phyloP scores from a whole-genome alignment of 1,139 yeast species.

The Kluyveromyces sp. region DNA sequence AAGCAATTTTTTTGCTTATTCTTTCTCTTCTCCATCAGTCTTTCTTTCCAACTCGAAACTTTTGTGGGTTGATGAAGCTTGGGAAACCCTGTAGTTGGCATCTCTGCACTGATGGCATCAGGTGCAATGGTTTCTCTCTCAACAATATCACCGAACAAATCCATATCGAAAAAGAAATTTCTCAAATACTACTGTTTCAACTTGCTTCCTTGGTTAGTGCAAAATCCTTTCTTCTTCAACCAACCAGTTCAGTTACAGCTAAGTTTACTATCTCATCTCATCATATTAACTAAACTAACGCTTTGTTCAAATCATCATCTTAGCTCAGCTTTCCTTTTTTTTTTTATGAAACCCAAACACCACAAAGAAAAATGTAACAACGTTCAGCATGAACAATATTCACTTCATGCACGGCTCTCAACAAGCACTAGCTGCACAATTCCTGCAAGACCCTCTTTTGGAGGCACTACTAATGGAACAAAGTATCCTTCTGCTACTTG shows the following conservation, averaged over 20 bases:
- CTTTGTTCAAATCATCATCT: not conserved
- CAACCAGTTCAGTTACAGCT: not conserved
- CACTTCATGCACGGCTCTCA: too few relatives aligned
- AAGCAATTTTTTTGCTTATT: slow-evolving; percentile 10
- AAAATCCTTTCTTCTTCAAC: not conserved
- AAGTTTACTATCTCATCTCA: not conserved
- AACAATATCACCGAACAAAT: slow-evolving; percentile 66
- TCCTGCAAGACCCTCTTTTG: not conserved
- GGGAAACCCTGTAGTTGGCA: slow-evolving; percentile 38
- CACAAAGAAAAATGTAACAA: not conserved
- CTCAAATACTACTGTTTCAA: not conserved
- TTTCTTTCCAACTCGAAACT: slow-evolving; percentile 35
- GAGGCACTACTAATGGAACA: too few relatives aligned
- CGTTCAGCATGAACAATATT: too few relatives aligned
- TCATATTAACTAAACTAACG: not conserved
- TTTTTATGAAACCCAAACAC: not conserved
- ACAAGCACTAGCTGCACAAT: not conserved
- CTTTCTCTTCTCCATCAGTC: slow-evolving; percentile 30
- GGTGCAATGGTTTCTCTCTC: slow-evolving; percentile 47
- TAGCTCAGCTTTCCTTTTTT: too few relatives aligned
- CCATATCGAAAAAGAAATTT: slow-evolving; percentile 37
- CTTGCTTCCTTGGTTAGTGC: not conserved
- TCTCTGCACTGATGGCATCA: slow-evolving; percentile 5
- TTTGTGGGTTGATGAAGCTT: slow-evolving; percentile 30
- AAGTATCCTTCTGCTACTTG: too few relatives aligned